Evolutionary conservation across 139 green algal species (phyloP), one percentile per base, ranked within the genome.

Genomic region (Chlorella sp.): DNA sequence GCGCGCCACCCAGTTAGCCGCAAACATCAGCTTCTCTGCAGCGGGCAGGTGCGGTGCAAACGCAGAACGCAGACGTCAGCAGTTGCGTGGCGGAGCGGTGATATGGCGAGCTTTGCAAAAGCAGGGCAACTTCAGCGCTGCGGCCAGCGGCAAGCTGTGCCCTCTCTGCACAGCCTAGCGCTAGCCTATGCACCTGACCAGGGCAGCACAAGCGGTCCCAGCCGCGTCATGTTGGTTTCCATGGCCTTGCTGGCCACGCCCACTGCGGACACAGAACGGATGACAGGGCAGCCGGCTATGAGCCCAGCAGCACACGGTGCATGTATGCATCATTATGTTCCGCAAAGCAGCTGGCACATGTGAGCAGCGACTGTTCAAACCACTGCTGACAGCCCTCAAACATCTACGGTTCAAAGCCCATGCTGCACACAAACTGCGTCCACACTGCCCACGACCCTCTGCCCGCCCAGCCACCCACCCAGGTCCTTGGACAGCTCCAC

Each of bases 191-290:
- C 74, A 81, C 74, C 74, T 56, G 74, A 76, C 87, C 82, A 81
- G 7, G 92, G 92, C 60, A 95, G 83, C 76, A 95, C 92, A 18
- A 92, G 78, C 18, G 92, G 92, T 1, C 81, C 92, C 80, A 95
- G 74, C 44, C 82, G 84, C 13, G 92, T 94, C 62, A 95, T 83
- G 82, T 95, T 95, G 30, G 62, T 76, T 71, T 88, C 81, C 72
- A 95, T 67, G 11, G 92, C 92, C 72, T 89, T 86, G 71, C 74
- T 82, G 3, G 92, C 92, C 13, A 94, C 87, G 4, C 74, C 56
- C 21, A 81, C 74, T 81, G 47, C 38, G 44, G 44, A 18, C 9
- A 11, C 9, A 38, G 69, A 11, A 25, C 32, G 18, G 7, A 38
- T 9, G 15, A 38, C 36, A 63, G 34, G 41, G 47, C 17, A 13